Conservation (phyloP, 192 early-diverging fungal genomes). For the Rhizophagus sp. region DNA sequence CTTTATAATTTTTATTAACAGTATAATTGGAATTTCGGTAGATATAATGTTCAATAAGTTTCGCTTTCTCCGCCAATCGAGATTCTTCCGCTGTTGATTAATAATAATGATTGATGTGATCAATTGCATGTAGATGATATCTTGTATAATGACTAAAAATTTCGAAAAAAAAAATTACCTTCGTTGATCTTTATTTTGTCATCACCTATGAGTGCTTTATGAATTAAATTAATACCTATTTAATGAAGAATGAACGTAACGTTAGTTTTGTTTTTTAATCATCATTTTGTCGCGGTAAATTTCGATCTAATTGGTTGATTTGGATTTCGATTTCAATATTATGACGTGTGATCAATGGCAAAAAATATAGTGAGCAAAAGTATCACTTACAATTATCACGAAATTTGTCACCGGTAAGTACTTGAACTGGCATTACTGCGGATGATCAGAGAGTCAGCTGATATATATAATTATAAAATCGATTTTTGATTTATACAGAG, state of each 20-base stretch:
- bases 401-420: constrained; percentile 2
- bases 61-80: constrained; percentile 5
- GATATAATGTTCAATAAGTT: background rate
- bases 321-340: background rate
- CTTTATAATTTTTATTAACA: constrained; percentile 19
- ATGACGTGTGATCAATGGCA: background rate
- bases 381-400: constrained; percentile 17
- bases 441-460: background rate
- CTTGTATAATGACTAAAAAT: no score
- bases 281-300: no score
- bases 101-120: background rate
- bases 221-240: background rate
- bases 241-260: background rate
- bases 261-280: background rate
- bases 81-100: background rate
- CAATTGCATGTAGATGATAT: background rate
- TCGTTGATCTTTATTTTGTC: background rate
- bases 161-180: background rate
- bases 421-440: constrained; percentile 4
- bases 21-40: constrained; percentile 8
- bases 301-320: background rate
- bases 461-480: background rate
- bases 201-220: constrained; percentile 2
- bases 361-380: background rate
- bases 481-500: background rate